These are phyloP conservation scores for Paraphoma chrysanthemicola DNA, from an alignment of 2,329 filamentous ascomycete genomes.

Conservation along the genomic window DNA sequence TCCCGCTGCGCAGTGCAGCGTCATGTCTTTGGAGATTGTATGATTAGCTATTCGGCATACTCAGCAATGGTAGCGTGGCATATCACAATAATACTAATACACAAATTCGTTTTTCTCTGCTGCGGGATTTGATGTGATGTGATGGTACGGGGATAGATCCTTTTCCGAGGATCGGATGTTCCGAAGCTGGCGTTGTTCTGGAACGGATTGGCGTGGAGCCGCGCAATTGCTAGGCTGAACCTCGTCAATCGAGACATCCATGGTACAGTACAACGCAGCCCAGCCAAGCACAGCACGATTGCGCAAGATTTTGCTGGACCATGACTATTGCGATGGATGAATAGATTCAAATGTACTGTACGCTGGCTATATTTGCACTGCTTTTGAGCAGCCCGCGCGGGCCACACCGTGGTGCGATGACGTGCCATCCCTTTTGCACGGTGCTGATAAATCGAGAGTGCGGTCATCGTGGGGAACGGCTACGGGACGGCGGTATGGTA, in stretches of 20 bases:
- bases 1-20: conserved; percentile 3
- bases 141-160: background rate
- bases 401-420: conserved; percentile 12
- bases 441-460: conserved; percentile 40
- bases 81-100: conserved; percentile 4
- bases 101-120: background rate
- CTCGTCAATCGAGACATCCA: background rate
- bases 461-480: conserved; percentile 22
- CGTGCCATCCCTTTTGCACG: conserved; percentile 12
- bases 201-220: conserved; percentile 13
- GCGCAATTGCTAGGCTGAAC: background rate
- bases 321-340: no score
- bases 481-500: background rate
- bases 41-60: conserved; percentile 13
- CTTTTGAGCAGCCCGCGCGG: background rate
- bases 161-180: background rate
- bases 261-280: background rate
- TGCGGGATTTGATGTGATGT: background rate
- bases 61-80: conserved; percentile 5
- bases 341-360: no score
- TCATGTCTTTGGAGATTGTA: conserved; percentile 12
- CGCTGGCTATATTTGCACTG: no score
- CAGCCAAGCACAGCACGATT: background rate
- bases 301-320: background rate
- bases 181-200: conserved; percentile 11